These are phyloP conservation scores for Noccaea bulbosa DNA, from an alignment of 345 rosid species.

Conservation along the genomic window DNA sequence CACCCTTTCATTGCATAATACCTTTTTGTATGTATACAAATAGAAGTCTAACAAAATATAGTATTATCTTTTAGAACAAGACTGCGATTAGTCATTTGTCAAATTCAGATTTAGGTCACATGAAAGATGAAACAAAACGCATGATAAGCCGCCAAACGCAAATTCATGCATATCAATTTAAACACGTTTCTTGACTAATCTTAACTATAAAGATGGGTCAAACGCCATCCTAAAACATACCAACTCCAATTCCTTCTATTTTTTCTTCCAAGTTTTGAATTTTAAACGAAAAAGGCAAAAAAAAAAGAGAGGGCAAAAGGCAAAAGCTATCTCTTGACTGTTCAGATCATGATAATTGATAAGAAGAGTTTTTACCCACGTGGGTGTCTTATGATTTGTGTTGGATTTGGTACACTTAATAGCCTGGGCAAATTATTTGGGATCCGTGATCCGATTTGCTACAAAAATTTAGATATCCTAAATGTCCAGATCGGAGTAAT, in stretches of 20 bases:
- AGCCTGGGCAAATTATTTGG: too few relatives aligned
- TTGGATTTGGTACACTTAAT: too few relatives aligned
- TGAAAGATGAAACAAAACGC: slow-evolving; percentile 29
- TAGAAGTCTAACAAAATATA: slow-evolving; percentile 21
- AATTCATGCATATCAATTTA: slow-evolving; percentile 39
- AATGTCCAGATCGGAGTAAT: too few relatives aligned
- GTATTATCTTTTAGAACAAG: not conserved
- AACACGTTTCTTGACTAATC: slow-evolving; percentile 11
- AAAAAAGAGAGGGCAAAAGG: not conserved
- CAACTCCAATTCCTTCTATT: not conserved
- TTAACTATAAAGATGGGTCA: slow-evolving; percentile 23
- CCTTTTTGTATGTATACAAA: not conserved
- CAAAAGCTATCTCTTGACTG: slow-evolving; percentile 32
- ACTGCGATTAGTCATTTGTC: slow-evolving; percentile 15
- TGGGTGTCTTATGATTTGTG: not conserved
- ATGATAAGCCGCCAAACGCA: slow-evolving; percentile 30
- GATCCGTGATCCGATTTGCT: too few relatives aligned
- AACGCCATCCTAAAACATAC: slow-evolving; percentile 32
- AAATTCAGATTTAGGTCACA: slow-evolving; percentile 16
- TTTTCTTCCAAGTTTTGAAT: slow-evolving; percentile 17
- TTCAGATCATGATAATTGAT: slow-evolving; percentile 41
- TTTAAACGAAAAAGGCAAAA: slow-evolving; percentile 11
- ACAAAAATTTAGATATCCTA: too few relatives aligned
- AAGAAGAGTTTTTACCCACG: slow-evolving; percentile 30
- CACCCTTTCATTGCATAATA: not conserved